Conservation (phyloP, 1,284 basidiomycete genomes). For the Marasmius oreades region DNA sequence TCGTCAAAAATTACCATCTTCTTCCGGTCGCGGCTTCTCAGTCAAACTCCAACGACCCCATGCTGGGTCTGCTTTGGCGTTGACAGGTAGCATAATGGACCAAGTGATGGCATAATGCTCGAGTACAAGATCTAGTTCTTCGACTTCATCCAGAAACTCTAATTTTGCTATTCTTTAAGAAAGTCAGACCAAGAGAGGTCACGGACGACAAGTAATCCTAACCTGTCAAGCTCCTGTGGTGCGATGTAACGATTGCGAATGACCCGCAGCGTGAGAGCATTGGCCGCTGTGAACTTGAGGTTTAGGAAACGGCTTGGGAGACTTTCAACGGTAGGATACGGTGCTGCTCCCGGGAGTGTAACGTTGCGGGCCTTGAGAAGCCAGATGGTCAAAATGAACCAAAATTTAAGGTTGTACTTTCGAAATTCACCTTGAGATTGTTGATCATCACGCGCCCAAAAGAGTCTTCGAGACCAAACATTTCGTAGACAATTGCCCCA, state of each 20-base stretch:
- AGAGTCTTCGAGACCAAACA: constrained; percentile 80
- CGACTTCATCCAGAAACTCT: constrained; percentile 88
- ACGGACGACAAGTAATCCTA: constrained; percentile 16
- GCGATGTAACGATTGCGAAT: constrained; percentile 59
- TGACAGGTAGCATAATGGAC: constrained; percentile 39
- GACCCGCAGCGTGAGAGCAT: constrained; percentile 64
- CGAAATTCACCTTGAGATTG: constrained; percentile 66
- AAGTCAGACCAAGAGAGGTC: constrained; percentile 1
- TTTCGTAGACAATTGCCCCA: constrained; percentile 80
- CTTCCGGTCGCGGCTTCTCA: constrained; percentile 11
- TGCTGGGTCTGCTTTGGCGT: constrained; percentile 11
- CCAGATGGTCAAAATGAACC: not conserved
- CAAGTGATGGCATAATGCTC: constrained; percentile 87
- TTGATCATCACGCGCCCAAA: constrained; percentile 88
- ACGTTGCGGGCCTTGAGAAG: constrained; percentile 64
- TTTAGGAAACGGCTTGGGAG: constrained; percentile 62
- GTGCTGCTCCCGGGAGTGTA: constrained; percentile 66
- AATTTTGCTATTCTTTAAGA: constrained; percentile 62
- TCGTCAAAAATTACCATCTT: not conserved
- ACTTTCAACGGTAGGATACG: constrained; percentile 55
- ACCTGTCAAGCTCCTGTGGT: constrained; percentile 62
- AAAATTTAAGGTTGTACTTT: not conserved
- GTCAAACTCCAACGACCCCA: constrained; percentile 41
- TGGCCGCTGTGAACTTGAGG: constrained; percentile 50
- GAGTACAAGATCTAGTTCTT: constrained; percentile 87